Base-by-base conservation (phyloP, 1,139 yeast genomes). In the Meyerozyma carpophila region DNA sequence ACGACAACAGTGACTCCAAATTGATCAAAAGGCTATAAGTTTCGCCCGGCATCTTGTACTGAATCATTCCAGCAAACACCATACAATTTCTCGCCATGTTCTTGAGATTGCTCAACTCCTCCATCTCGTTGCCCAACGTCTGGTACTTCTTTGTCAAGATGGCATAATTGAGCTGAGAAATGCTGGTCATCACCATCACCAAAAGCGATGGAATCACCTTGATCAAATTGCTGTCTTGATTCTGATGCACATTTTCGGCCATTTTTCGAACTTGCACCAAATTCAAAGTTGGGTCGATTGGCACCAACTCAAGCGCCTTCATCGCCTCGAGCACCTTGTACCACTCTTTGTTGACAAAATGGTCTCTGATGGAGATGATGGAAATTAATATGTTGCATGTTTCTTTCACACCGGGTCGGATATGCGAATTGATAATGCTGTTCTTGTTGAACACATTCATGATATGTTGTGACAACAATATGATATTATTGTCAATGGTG, bases 21-120 rank as follows among this genome's bases (percentile, higher is more conserved):
- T 77, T 79, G 39, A 89, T 84, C 57, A 90, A 68, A 43, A 81
- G 75, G 53, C 89, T 79, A 61, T 88, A 90, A 0, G 90, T 83
- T 57, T 91, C 97, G 49, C 95, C 76, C 5, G 98, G 96, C 95
- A 93, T 89, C 59, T 87, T 82, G 65, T 88, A 91, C 64, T 90
- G 96, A 36, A 93, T 86, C 84, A 93, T 85, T 44, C 98, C 98
- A 10, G 98, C 96, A 62, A 85, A 94, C 3, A 91, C 80, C 89
- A 91, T 89, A 63, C 95, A 85, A 61, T 89, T 89, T 59, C 82
- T 84, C 4, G 96, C 91, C 49, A 86, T 75, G 41, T 69, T 73
- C 53, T 79, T 81, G 60, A 89, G 70, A 40, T 58, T 61, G 26
- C 77, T 76, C 39, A 73, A 69, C 40, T 79, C 76, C 47, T 79